These are phyloP conservation scores for Ramularia collo-cygni DNA, from an alignment of 2,329 filamentous ascomycete genomes.

Conservation along the genomic window DNA sequence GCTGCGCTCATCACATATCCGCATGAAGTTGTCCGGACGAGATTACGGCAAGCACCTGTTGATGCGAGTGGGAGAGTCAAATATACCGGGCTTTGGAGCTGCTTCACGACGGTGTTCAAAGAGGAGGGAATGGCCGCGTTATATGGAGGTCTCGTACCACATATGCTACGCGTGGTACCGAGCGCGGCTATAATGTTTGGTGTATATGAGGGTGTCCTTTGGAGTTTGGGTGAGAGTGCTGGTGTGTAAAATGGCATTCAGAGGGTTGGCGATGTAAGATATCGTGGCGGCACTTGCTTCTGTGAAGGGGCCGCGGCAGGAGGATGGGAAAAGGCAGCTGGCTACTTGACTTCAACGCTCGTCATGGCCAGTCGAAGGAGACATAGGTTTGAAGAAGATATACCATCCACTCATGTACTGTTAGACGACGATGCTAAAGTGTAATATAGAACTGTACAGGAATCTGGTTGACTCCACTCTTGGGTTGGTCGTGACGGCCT, in stretches of 20 bases:
- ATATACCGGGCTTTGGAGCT: constrained; percentile 82
- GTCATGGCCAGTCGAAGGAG: too few species aligned
- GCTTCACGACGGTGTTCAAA: constrained; percentile 78
- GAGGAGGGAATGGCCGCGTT: constrained; percentile 81
- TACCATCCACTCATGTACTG: too few species aligned
- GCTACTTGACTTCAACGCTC: too few species aligned
- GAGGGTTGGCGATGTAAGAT: not conserved
- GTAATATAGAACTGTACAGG: too few species aligned
- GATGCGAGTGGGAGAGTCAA: constrained; percentile 51
- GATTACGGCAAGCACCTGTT: constrained; percentile 76
- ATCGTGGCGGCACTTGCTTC: not conserved
- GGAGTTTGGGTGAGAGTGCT: constrained; percentile 40
- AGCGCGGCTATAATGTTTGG: constrained; percentile 96
- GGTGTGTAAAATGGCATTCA: constrained; percentile 26
- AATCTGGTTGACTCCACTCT: too few species aligned
- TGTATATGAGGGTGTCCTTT: constrained; percentile 59
- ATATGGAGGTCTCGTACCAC: constrained; percentile 86
- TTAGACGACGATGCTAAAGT: too few species aligned
- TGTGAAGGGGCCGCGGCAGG: too few species aligned
- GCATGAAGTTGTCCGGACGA: constrained; percentile 81
- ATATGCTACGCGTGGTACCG: constrained; percentile 83
- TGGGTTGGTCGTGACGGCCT: too few species aligned
- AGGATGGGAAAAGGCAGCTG: too few species aligned
- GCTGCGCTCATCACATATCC: constrained; percentile 84
- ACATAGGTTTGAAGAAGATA: too few species aligned